A percentile compares a stretch with the other conserved stretches of the same genome.
These are phyloP conservation scores for Trichoderma atrobrunneum DNA, from an alignment of 2,329 filamentous ascomycete species.

Conservation along the genomic window DNA sequence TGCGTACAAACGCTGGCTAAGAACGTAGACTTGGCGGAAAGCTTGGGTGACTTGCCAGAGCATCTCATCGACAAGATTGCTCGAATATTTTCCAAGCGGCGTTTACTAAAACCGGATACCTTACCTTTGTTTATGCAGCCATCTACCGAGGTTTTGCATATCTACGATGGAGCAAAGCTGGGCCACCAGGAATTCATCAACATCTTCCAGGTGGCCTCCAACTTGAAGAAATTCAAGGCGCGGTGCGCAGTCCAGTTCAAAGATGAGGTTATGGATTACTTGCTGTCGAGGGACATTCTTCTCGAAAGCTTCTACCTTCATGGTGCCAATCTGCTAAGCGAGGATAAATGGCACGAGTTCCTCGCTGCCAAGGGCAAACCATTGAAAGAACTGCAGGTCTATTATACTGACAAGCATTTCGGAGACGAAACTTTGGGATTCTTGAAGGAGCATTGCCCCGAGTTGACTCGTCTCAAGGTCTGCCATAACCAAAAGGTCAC, in stretches of 20 bases:
- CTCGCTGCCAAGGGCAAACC: slow-evolving; percentile 63
- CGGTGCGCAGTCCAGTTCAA: slow-evolving; percentile 91
- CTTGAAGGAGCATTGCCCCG: slow-evolving; percentile 63
- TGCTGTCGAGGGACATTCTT: slow-evolving; percentile 66
- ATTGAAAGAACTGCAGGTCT: slow-evolving; percentile 70
- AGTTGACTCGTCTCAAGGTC: slow-evolving; percentile 73
- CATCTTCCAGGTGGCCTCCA: slow-evolving; percentile 73
- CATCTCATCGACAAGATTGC: slow-evolving; percentile 57
- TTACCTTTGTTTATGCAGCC: slow-evolving; percentile 57
- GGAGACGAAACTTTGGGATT: slow-evolving; percentile 64
- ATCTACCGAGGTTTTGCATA: slow-evolving; percentile 47
- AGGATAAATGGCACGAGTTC: slow-evolving; percentile 70
- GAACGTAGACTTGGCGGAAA: slow-evolving; percentile 61
- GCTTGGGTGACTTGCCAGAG: slow-evolving; percentile 58
- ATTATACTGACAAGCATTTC: slow-evolving; percentile 80
- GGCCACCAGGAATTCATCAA: slow-evolving; percentile 72
- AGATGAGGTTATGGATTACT: slow-evolving; percentile 76
- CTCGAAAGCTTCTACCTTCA: slow-evolving; percentile 76
- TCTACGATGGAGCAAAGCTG: slow-evolving; percentile 64
- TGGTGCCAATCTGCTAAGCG: slow-evolving; percentile 78
- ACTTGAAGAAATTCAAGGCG: slow-evolving; percentile 68
- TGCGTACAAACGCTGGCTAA: slow-evolving; percentile 62
- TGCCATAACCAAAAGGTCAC: slow-evolving; percentile 75
- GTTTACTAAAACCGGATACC: slow-evolving; percentile 53
- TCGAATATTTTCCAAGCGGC: slow-evolving; percentile 58